These are phyloP conservation scores for Silene noctiflora DNA, from an alignment of 179 eudicot genomes.

Conservation along the genomic window DNA sequence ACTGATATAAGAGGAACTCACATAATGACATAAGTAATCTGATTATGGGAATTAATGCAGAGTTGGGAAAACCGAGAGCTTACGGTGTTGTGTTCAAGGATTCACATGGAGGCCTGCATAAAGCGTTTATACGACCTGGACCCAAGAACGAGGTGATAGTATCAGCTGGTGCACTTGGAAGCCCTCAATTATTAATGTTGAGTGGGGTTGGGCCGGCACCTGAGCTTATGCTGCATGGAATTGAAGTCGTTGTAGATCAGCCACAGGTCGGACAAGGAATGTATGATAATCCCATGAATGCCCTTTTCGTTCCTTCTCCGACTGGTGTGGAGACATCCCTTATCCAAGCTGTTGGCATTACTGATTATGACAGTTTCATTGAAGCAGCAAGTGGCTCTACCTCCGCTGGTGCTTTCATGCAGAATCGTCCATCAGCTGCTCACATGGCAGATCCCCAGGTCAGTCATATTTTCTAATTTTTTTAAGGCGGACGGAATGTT, in stretches of 20 bases:
- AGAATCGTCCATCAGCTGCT: constrained; percentile 25
- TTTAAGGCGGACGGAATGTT: neutral
- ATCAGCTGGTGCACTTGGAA: constrained; percentile 82
- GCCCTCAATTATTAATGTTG: constrained; percentile 78
- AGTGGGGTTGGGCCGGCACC: constrained; percentile 78
- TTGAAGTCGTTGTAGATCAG: constrained; percentile 58
- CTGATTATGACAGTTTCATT: constrained; percentile 45
- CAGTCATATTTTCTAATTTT: neutral
- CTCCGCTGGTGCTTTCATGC: constrained; percentile 35
- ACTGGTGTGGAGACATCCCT: constrained; percentile 63
- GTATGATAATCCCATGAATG: constrained; percentile 86
- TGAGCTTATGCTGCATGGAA: constrained; percentile 47
- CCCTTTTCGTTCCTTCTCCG: constrained; percentile 53
- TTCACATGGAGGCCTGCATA: constrained; percentile 44
- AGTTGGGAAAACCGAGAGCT: constrained; percentile 47
- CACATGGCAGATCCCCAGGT: constrained; percentile 46
- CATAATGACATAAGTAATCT: neutral
- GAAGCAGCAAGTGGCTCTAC: constrained; percentile 63
- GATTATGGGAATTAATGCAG: constrained; percentile 29
- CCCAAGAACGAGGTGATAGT: constrained; percentile 56
- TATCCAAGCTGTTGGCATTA: constrained; percentile 61
- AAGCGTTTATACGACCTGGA: constrained; percentile 47
- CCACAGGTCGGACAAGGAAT: constrained; percentile 79
- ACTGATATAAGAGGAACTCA: neutral
- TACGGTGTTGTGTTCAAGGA: constrained; percentile 65